phyloP scores from a whole-genome alignment of 2,329 filamentous ascomycete genomes.

The Fusarium dimerum region DNA sequence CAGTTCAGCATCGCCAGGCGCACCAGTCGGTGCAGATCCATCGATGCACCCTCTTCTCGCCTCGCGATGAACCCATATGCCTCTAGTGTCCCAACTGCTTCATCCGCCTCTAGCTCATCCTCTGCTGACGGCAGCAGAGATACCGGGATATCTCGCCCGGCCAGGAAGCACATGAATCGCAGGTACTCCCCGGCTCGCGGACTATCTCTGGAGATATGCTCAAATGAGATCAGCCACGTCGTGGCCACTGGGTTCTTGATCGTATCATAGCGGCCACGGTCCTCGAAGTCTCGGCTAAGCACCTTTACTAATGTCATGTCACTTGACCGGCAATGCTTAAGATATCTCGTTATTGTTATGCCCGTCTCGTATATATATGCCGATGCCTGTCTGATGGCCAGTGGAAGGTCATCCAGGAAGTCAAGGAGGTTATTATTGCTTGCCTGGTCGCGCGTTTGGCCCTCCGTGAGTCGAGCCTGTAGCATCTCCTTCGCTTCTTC shows the following conservation, averaged over 20 bases:
- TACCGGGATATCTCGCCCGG: slow-evolving; percentile 31
- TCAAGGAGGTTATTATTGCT: slow-evolving; percentile 29
- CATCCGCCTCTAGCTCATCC: slow-evolving; percentile 10
- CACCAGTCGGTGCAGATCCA: slow-evolving; percentile 36
- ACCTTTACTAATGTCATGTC: slow-evolving; percentile 22
- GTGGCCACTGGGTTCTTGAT: slow-evolving; percentile 31
- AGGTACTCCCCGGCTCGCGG: slow-evolving; percentile 31
- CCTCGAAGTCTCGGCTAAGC: slow-evolving; percentile 34
- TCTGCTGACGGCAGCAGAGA: slow-evolving; percentile 22
- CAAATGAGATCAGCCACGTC: slow-evolving; percentile 39
- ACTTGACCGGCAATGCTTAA: slow-evolving; percentile 24
- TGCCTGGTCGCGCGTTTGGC: slow-evolving; percentile 20
- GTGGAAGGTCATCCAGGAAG: slow-evolving; percentile 32
- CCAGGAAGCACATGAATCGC: slow-evolving; percentile 31
- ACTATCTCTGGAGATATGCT: slow-evolving; percentile 27
- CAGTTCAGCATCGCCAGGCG: slow-evolving; percentile 32
- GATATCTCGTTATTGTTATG: slow-evolving; percentile 27
- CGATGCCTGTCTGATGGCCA: slow-evolving; percentile 39
- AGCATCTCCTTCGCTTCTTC: slow-evolving; percentile 27
- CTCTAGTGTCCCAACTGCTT: slow-evolving; percentile 27
- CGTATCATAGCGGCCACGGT: slow-evolving; percentile 26
- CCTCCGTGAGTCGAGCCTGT: slow-evolving; percentile 8
- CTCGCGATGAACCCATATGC: slow-evolving; percentile 35
- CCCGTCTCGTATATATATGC: slow-evolving; percentile 35
- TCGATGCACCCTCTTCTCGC: slow-evolving; percentile 12